phyloP scores from a whole-genome alignment of 352 stramenopile genomes.

The Globisporangium nagaii region DNA sequence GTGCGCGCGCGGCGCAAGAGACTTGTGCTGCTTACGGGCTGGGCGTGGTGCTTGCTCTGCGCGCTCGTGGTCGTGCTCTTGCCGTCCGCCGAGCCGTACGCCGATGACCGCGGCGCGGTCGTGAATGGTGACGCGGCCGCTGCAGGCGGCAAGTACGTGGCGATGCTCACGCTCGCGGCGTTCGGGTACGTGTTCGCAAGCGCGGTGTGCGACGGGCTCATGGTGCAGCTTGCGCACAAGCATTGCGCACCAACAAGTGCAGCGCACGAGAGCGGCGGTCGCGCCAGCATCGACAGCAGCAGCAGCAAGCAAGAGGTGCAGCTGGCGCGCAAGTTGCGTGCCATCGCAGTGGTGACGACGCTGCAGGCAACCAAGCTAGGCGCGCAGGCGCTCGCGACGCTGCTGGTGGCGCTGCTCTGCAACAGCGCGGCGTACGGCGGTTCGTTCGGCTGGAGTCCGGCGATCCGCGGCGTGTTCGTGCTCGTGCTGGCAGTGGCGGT shows the following conservation, averaged over 20 bases:
- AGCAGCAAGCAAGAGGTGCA: not conserved
- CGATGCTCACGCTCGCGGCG: slow-evolving; percentile 38
- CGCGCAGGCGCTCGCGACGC: slow-evolving; percentile 31
- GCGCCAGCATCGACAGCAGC: not conserved
- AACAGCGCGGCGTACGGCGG: slow-evolving; percentile 49
- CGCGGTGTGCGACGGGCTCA: slow-evolving; percentile 32
- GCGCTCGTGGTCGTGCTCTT: slow-evolving; percentile 31
- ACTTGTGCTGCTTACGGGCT: slow-evolving; percentile 22
- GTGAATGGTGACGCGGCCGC: slow-evolving; percentile 28
- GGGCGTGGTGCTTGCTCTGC: slow-evolving; percentile 39
- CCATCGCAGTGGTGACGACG: slow-evolving; percentile 27
- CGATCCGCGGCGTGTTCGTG: slow-evolving; percentile 39
- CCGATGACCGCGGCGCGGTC: slow-evolving; percentile 24
- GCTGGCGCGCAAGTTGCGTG: no score
- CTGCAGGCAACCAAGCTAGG: slow-evolving; percentile 31
- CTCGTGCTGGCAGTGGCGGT: slow-evolving; percentile 23
- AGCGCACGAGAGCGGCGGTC: not conserved
- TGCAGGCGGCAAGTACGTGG: slow-evolving; percentile 38
- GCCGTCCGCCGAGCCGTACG: slow-evolving; percentile 31
- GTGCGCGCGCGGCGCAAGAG: not conserved
- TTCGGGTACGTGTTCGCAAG: slow-evolving; percentile 47
- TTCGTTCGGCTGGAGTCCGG: slow-evolving; percentile 37
- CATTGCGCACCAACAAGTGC: slow-evolving; percentile 6
- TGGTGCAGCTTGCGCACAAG: slow-evolving; percentile 43
- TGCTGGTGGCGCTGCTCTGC: slow-evolving; percentile 46